Evolutionary conservation across 164 flowering plant genomes (phyloP).

Genomic region (Berberis vulgaris): DNA sequence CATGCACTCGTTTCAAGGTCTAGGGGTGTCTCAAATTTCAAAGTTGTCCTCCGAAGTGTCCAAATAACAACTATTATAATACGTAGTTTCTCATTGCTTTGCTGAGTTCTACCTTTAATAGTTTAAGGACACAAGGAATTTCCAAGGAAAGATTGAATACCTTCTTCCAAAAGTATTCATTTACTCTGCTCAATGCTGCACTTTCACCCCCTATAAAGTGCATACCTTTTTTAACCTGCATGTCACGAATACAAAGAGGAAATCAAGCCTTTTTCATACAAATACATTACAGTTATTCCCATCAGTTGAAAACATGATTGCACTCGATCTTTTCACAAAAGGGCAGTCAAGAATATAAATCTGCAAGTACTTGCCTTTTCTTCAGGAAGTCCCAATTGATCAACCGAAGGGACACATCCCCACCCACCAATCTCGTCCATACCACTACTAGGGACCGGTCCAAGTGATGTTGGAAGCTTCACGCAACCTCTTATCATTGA

Average conservation of each 20-base stretch:
- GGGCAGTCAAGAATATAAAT: too few species aligned
- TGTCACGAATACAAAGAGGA: conserved; percentile 3
- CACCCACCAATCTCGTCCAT: conserved; percentile 44
- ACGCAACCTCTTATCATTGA: conserved; percentile 47
- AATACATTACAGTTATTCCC: too few species aligned
- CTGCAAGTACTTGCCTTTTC: conserved; percentile 37
- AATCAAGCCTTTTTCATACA: not conserved
- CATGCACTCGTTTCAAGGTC: not conserved
- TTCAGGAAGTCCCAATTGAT: conserved; percentile 43
- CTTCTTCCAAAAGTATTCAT: conserved; percentile 92
- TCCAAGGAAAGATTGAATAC: conserved; percentile 14
- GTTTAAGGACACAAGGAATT: not conserved
- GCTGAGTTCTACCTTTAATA: too few species aligned
- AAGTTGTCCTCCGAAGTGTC: too few species aligned
- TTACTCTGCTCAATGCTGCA: conserved; percentile 69
- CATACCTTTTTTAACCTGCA: conserved; percentile 66
- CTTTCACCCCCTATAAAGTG: conserved; percentile 77
- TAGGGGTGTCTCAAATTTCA: too few species aligned
- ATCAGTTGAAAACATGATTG: not conserved
- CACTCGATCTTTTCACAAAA: too few species aligned
- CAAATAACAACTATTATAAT: too few species aligned
- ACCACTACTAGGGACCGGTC: conserved; percentile 43
- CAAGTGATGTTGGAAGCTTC: conserved; percentile 53
- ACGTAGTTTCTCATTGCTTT: too few species aligned
- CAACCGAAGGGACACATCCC: conserved; percentile 62